These are phyloP conservation scores for Angomonas ambiguus DNA, from an alignment of 208 protist species.

Conservation along the genomic window DNA sequence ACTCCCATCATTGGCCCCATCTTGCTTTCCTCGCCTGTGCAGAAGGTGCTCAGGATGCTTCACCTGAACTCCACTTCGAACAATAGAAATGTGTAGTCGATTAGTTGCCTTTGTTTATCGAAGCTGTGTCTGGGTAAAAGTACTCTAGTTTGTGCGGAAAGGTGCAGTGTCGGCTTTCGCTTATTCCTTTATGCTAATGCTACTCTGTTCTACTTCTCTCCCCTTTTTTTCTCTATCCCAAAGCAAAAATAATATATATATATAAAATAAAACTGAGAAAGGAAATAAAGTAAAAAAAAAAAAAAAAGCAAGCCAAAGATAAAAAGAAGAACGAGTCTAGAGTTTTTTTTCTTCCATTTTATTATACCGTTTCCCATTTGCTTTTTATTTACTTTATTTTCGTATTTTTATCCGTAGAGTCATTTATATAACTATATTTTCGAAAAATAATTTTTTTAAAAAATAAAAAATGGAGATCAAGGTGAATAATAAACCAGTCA, in stretches of 20 bases:
- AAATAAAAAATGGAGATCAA: constrained; percentile 41
- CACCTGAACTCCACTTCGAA: constrained; percentile 30
- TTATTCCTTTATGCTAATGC: background rate
- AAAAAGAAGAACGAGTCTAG: too few species aligned
- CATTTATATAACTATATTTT: background rate
- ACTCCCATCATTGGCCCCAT: constrained; percentile 75
- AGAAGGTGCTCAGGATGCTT: constrained; percentile 37
- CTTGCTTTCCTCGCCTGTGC: constrained; percentile 58
- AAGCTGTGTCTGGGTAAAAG: background rate
- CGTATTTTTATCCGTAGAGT: background rate
- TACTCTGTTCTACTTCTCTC: constrained; percentile 3
- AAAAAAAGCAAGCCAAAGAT: too few species aligned
- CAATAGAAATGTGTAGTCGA: constrained; percentile 59
- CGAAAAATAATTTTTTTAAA: background rate
- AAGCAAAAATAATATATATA: too few species aligned
- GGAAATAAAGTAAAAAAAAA: too few species aligned
- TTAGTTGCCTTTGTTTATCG: background rate
- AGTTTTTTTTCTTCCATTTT: background rate
- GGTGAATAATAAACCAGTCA: constrained; percentile 29
- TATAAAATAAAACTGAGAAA: too few species aligned
- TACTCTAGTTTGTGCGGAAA: background rate
- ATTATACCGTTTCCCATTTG: background rate
- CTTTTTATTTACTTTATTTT: background rate
- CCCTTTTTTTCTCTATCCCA: constrained; percentile 8
- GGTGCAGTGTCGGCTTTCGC: background rate